Percentiles rank a stretch among this genome's conserved stretches.
phyloP scores from a whole-genome alignment of 1,284 basidiomycete species.

The Ceratobasidium sp. region DNA sequence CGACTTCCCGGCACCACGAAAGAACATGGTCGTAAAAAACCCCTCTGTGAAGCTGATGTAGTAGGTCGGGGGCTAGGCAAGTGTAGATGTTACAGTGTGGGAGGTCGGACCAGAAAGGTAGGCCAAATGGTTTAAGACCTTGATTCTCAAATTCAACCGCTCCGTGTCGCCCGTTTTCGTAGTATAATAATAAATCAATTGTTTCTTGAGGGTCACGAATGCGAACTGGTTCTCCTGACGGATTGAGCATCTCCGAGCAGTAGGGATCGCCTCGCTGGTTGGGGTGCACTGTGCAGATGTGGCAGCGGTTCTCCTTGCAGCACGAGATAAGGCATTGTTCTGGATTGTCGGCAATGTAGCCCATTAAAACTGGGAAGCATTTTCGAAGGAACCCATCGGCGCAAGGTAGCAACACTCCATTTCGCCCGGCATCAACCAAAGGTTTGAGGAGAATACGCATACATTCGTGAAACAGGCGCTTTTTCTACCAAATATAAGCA shows the following conservation, averaged over 20 bases:
- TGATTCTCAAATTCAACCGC: not conserved
- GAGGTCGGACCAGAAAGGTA: conserved; percentile 50
- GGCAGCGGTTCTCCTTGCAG: conserved; percentile 45
- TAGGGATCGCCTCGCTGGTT: not conserved
- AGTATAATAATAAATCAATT: not conserved
- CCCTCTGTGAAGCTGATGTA: conserved; percentile 54
- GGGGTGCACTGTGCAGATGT: not conserved
- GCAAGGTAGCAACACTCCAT: conserved; percentile 54
- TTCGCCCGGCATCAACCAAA: conserved; percentile 52
- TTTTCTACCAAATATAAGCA: not conserved
- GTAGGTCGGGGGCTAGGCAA: conserved; percentile 49
- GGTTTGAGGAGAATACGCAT: conserved; percentile 54
- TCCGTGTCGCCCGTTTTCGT: not conserved
- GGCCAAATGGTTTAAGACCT: not conserved
- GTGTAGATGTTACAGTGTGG: conserved; percentile 50
- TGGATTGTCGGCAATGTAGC: conserved; percentile 59
- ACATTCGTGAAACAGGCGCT: conserved; percentile 57
- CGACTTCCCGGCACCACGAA: conserved; percentile 41
- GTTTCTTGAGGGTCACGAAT: not conserved
- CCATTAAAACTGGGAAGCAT: conserved; percentile 57
- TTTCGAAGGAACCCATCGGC: conserved; percentile 53
- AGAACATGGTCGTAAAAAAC: conserved; percentile 51
- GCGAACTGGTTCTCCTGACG: not conserved
- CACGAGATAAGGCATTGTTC: conserved; percentile 55
- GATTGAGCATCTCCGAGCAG: not conserved